phyloP scores from a whole-genome alignment of 2,329 filamentous ascomycete species.

The Xylaria sp. region DNA sequence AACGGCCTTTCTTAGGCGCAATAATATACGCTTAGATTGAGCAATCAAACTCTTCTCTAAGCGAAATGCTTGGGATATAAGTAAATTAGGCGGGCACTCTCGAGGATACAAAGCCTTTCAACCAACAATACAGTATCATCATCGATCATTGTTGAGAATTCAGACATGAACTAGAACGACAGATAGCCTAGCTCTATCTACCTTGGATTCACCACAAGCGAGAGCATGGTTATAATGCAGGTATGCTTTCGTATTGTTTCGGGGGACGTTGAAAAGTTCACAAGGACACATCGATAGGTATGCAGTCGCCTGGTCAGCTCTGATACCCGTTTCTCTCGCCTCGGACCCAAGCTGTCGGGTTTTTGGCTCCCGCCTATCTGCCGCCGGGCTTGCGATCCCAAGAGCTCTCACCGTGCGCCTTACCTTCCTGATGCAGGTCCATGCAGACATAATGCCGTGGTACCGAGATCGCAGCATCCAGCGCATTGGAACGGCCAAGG shows the following conservation, averaged over 20 bases:
- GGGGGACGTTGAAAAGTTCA: neutral
- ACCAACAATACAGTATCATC: neutral
- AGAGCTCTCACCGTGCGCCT: neutral
- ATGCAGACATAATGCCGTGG: neutral
- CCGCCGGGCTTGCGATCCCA: neutral
- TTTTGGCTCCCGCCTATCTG: neutral
- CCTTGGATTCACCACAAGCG: neutral
- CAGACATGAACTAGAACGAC: too few species aligned
- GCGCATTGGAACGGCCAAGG: neutral
- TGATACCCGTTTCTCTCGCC: neutral
- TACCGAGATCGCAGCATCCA: conserved; percentile 3
- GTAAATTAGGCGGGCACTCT: neutral
- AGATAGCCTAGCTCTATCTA: neutral
- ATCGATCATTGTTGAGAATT: neutral
- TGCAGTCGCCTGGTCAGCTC: neutral
- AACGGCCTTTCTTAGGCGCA: neutral
- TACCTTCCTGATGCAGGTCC: conserved; percentile 6
- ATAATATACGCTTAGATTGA: neutral
- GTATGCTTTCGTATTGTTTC: neutral
- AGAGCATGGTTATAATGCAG: neutral
- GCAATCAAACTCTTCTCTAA: neutral
- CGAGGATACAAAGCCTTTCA: neutral
- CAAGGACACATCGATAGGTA: neutral
- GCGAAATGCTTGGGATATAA: neutral
- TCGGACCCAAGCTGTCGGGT: conserved; percentile 9